phyloP scores from a whole-genome alignment of 2,329 filamentous ascomycete genomes.

The Aspergillus persii region DNA sequence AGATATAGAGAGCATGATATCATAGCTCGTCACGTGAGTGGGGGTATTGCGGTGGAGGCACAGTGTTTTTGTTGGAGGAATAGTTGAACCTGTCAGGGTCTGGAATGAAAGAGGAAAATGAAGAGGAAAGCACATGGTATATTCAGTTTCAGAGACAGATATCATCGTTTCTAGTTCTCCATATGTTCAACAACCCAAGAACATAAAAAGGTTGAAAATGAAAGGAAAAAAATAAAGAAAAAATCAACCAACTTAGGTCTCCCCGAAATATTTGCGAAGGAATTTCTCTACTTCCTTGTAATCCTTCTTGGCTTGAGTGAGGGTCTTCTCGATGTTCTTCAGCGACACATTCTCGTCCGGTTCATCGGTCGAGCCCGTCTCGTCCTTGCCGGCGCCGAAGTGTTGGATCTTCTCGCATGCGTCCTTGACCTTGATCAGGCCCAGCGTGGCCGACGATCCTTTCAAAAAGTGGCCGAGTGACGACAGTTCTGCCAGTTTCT shows the following conservation, averaged over 20 bases:
- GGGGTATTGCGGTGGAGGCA: neutral
- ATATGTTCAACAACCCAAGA: slow-evolving; percentile 4
- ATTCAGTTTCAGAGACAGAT: slow-evolving; percentile 17
- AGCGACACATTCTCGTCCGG: slow-evolving; percentile 67
- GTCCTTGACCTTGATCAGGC: slow-evolving; percentile 85
- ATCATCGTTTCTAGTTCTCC: slow-evolving; percentile 13
- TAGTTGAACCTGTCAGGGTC: too few relatives aligned
- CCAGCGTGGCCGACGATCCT: slow-evolving; percentile 91
- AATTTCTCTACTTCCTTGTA: slow-evolving; percentile 70
- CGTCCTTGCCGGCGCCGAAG: slow-evolving; percentile 78
- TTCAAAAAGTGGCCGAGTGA: slow-evolving; percentile 93
- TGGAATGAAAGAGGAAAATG: neutral
- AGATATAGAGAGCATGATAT: neutral
- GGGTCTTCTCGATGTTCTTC: slow-evolving; percentile 65
- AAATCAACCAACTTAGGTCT: slow-evolving; percentile 22
- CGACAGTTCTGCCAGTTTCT: slow-evolving; percentile 73
- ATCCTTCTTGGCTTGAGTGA: slow-evolving; percentile 71
- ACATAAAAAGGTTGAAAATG: neutral
- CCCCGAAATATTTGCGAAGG: slow-evolving; percentile 69
- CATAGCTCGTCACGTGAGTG: neutral
- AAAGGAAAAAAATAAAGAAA: neutral
- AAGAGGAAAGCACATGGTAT: slow-evolving; percentile 11
- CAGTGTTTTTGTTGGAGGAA: too few relatives aligned
- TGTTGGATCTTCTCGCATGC: slow-evolving; percentile 96
- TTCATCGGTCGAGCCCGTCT: slow-evolving; percentile 67